These are phyloP conservation scores for Magnusiomyces clavatus DNA, from an alignment of 1,139 yeast species.

Conservation along the genomic window DNA sequence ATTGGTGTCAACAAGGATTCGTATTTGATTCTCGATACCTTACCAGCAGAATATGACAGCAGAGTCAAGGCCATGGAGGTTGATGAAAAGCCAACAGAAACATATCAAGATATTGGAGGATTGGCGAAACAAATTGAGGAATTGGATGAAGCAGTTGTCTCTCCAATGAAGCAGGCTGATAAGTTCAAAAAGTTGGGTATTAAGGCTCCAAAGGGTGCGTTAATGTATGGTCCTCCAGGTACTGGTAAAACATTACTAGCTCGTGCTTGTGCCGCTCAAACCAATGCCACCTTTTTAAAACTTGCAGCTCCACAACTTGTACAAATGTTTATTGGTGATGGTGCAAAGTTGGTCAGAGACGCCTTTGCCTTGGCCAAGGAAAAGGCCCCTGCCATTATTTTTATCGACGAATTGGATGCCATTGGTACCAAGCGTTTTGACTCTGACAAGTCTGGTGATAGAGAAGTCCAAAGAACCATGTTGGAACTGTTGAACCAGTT, in stretches of 20 bases:
- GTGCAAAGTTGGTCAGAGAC: slow-evolving; percentile 95
- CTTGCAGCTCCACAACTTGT: slow-evolving; percentile 98
- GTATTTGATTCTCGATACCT: slow-evolving; percentile 82
- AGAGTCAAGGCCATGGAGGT: slow-evolving; percentile 99
- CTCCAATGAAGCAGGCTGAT: slow-evolving; percentile 98
- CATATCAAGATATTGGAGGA: slow-evolving; percentile 96
- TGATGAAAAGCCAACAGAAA: slow-evolving; percentile 96
- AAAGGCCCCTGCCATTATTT: slow-evolving; percentile 95
- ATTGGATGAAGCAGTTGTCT: slow-evolving; percentile 92
- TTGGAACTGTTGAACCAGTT: slow-evolving; percentile 91
- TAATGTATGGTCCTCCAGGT: slow-evolving; percentile 99
- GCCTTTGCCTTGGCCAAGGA: slow-evolving; percentile 98
- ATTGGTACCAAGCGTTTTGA: slow-evolving; percentile 98
- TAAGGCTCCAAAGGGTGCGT: slow-evolving; percentile 96
- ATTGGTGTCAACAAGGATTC: slow-evolving; percentile 98
- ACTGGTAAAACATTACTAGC: slow-evolving; percentile 97
- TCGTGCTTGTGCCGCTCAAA: slow-evolving; percentile 98
- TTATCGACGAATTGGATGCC: slow-evolving; percentile 96
- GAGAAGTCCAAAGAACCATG: slow-evolving; percentile 99
- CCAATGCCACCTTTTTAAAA: slow-evolving; percentile 94
- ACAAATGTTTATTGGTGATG: slow-evolving; percentile 99
- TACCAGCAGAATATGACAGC: slow-evolving; percentile 96
- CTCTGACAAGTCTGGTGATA: slow-evolving; percentile 94
- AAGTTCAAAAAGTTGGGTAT: slow-evolving; percentile 89
- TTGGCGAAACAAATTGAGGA: slow-evolving; percentile 97